Base-by-base conservation (phyloP, 2,329 filamentous ascomycete genomes). In the Fusarium longipes region DNA sequence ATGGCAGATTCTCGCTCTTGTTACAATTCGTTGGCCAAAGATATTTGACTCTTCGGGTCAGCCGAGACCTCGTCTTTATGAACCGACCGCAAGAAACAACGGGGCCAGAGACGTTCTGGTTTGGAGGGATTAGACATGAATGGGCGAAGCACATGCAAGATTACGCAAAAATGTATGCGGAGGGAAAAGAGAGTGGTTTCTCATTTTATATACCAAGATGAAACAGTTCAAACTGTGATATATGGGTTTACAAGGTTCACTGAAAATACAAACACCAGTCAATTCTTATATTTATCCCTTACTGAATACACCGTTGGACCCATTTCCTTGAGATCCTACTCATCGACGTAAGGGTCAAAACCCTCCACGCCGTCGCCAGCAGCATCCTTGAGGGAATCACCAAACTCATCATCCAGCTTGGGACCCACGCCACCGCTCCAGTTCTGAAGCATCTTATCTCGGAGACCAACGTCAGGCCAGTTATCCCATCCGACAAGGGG, bases 321-420 rank as follows among this genome's bases (percentile, higher is more conserved):
- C 17, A 2, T 8, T 7, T 15, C 1, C 7, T 4, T 20, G 3
- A 14, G 8, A 15, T 6, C 22, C 22, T 63, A 74, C n/a, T 30
- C 67, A 29, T 74, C 72, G 10, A 51, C 27, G 29, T 65, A 61
- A 20, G 74, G 74, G 27, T 75, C 73, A 24, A 76, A 76, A 10
- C 73, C 74, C 15, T 63, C 40, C 17, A 76, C 69, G 14, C 60
- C 65, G 36, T 72, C 64, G 29, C 74, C 74, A 32, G 73, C 73
- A 38, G 74, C 74, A 5, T 44, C 27, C 20, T 64, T 51, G 1
- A 76, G 70, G 4, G 54, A 57, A 15, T 70, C 60, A 4, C 59
- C 64, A 55, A 76, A 76, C 20, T 74, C 71, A 30, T 71, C 62
- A 35, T 76, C 74, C 27, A 76, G 50, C 70, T 76, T 76, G 6